phyloP scores from a whole-genome alignment of 2,329 filamentous ascomycete genomes.

The Exophiala viscosa region DNA sequence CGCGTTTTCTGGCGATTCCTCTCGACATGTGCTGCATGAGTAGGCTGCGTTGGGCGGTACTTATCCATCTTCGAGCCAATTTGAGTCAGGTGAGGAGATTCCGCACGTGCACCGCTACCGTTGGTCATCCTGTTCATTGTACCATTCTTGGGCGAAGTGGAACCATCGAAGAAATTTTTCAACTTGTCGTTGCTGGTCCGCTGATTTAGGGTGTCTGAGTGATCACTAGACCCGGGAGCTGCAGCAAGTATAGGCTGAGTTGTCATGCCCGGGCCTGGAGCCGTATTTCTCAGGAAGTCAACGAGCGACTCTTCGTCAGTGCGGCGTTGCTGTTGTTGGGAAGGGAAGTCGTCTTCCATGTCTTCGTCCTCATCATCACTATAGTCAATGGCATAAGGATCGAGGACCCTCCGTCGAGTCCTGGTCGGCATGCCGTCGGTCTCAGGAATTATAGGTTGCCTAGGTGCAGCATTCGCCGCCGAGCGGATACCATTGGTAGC shows the following conservation, averaged over 20 bases:
- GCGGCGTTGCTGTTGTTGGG: conserved; percentile 31
- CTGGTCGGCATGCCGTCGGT: conserved; percentile 58
- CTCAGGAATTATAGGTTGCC: conserved; percentile 30
- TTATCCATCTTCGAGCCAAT: conserved; percentile 33
- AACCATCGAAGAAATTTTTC: conserved; percentile 19
- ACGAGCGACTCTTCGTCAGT: conserved; percentile 44
- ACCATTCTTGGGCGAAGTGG: conserved; percentile 8
- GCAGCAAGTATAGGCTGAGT: conserved; percentile 29
- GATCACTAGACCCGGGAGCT: conserved; percentile 8
- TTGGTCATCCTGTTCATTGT: conserved; percentile 9
- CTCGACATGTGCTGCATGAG: conserved; percentile 39
- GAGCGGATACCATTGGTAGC: conserved; percentile 6
- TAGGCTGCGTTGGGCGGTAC: conserved; percentile 32
- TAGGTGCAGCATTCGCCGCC: conserved; percentile 9
- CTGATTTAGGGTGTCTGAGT: conserved; percentile 10
- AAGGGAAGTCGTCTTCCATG: conserved; percentile 50
- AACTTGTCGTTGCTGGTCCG: conserved; percentile 23
- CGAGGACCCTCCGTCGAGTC: conserved; percentile 73
- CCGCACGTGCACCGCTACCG: conserved; percentile 20
- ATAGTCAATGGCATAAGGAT: conserved; percentile 90
- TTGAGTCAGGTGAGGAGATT: conserved; percentile 27
- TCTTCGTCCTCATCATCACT: conserved; percentile 67
- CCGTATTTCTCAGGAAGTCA: conserved; percentile 47
- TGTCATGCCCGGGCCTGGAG: conserved; percentile 37
- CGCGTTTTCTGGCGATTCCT: conserved; percentile 33